Evolutionary conservation across 2,329 filamentous ascomycete genomes (phyloP), one percentile per base, ranked within the genome.

Genomic region (Blastomyces gilchristii): DNA sequence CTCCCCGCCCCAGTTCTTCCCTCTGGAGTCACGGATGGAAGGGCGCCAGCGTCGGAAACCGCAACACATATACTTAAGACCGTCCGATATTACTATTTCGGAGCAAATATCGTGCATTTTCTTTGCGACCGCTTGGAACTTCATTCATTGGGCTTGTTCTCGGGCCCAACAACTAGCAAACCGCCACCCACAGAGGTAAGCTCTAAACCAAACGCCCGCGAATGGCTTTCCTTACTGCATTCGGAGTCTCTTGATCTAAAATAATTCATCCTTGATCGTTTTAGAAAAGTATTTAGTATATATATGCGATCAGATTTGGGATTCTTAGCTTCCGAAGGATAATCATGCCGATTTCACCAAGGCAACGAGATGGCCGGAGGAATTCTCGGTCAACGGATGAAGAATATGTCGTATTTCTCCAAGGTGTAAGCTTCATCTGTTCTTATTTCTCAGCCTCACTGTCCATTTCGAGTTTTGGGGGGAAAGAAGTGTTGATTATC

Each of bases 371-470:
- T 45, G 70, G 70, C 61, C 72, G 72, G 47, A 68, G 64, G 43
- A 60, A 70, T 16, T 60, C 68, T 54, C 69, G 74, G 65, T 71
- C 69, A 34, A 70, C 72, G 6, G 76, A 78, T 34, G 76, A 77
- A 65, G 76, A 78, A 69, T 78, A 76, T 57, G 76, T 78, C n/a
- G 66, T 78, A 14, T 78, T 77, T 63, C 70, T 78, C 22, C 76
- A 77, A 63, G 76, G 76, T 25, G 76, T 78, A 68, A 71, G 74
- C 37, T 62, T 54, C 57, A 68, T 67, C 67, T 60, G 58, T 77
- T 75, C 74, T 77, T 61, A 75, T 76, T 60, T 67, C 73, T 12
- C 73, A 76, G 62, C 76, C 75, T 63, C 74, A 49, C n/a, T 34
- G 41, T 22, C 37, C n/a, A 8, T 45, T 7, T 49, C 8, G 18